These are phyloP conservation scores for Ustilago xerochloae DNA, from an alignment of 1,284 basidiomycete species.

Conservation along the genomic window DNA sequence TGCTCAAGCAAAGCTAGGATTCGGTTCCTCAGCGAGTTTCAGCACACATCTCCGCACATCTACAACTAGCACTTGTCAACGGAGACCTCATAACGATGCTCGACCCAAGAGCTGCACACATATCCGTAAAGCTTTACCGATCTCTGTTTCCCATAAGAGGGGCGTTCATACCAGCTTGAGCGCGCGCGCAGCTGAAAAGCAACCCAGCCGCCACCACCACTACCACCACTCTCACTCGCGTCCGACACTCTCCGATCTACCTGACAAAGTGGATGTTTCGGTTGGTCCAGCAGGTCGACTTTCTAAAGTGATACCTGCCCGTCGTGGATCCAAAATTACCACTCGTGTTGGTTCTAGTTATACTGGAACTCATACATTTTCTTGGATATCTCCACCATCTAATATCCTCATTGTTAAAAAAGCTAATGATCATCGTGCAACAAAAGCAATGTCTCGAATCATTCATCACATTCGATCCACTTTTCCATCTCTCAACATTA, in stretches of 20 bases:
- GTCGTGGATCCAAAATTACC: constrained; percentile 52
- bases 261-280: constrained; percentile 57
- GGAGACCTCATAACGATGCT: no score
- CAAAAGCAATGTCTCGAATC: constrained; percentile 69
- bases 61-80: no score
- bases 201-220: neutral
- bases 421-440: constrained; percentile 69
- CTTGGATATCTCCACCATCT: constrained; percentile 64
- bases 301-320: constrained; percentile 51
- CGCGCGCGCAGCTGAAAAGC: constrained; percentile 21
- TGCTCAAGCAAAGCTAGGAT: no score
- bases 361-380: constrained; percentile 65
- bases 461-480: constrained; percentile 63
- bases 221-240: no score
- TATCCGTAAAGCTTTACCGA: neutral
- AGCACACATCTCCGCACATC: no score
- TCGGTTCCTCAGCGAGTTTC: no score
- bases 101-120: no score
- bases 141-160: neutral
- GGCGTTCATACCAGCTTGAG: neutral
- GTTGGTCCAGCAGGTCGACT: constrained; percentile 58
- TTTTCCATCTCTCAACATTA: constrained; percentile 80
- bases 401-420: constrained; percentile 72
- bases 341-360: constrained; percentile 59
- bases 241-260: constrained; percentile 30